Conservation (phyloP, 169 alveolate species). For the Plasmodium fragile region DNA sequence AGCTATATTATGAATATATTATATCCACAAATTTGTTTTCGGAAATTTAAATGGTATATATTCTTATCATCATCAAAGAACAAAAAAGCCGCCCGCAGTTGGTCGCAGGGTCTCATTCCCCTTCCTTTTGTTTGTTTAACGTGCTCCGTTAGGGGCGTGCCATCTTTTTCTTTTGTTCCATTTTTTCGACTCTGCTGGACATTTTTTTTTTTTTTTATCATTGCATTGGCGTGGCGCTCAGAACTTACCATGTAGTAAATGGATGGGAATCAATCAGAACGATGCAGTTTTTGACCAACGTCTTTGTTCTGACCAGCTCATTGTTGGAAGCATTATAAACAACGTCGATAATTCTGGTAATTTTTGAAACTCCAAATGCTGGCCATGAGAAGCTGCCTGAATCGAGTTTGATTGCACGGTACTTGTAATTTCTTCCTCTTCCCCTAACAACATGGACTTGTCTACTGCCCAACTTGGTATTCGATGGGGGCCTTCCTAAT, state of each 20-base stretch:
- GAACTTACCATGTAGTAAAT: constrained; percentile 94
- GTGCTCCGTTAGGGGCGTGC: not conserved
- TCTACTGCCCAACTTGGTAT: constrained; percentile 96
- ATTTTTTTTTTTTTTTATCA: not conserved
- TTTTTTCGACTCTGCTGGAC: not conserved
- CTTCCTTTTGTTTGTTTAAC: not conserved
- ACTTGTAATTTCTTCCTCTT: constrained; percentile 97
- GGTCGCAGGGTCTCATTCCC: not conserved
- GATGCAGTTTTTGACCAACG: constrained; percentile 97
- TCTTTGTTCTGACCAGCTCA: constrained; percentile 99
- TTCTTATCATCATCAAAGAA: constrained; percentile 50
- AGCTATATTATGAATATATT: constrained; percentile 44
- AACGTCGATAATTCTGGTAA: constrained; percentile 97
- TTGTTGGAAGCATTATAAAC: constrained; percentile 99
- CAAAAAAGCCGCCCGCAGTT: not conserved
- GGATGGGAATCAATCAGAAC: constrained; percentile 99
- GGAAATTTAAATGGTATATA: constrained; percentile 19
- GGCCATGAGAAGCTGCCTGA: constrained; percentile 99
- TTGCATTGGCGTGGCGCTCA: not conserved
- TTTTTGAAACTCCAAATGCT: constrained; percentile 90
- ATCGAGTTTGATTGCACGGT: constrained; percentile 97
- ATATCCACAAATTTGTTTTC: constrained; percentile 39
- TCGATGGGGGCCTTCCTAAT: constrained; percentile 98
- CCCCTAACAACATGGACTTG: constrained; percentile 96
- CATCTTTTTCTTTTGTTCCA: not conserved